phyloP scores from a whole-genome alignment of 2,329 filamentous ascomycete genomes.

The Zasmidium cellare region DNA sequence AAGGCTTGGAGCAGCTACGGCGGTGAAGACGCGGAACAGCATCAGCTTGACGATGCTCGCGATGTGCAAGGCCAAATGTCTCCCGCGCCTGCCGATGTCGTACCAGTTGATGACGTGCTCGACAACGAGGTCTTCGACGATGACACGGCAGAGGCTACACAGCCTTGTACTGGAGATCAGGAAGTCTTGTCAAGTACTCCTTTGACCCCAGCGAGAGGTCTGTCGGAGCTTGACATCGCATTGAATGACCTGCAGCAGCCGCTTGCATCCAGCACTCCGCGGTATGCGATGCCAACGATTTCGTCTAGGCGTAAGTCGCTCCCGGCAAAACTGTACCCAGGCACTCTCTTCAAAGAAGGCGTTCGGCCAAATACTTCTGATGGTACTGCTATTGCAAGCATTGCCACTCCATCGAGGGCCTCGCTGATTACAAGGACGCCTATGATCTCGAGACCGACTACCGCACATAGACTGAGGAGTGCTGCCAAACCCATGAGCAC shows the following conservation, averaged over 20 bases:
- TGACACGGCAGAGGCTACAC: neutral
- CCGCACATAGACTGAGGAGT: slow-evolving; percentile 6
- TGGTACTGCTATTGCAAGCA: slow-evolving; percentile 28
- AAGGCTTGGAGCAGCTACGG: neutral
- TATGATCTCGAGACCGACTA: neutral
- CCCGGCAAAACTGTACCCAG: slow-evolving; percentile 20
- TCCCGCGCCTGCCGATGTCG: neutral
- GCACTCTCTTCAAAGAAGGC: slow-evolving; percentile 17
- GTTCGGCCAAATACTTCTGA: slow-evolving; percentile 31
- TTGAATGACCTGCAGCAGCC: neutral
- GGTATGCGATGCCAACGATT: slow-evolving; percentile 34
- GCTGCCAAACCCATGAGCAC: slow-evolving; percentile 1
- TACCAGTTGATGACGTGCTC: too few species aligned
- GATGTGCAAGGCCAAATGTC: neutral
- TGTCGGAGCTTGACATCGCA: slow-evolving; percentile 1
- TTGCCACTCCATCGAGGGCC: slow-evolving; percentile 8
- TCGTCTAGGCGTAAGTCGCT: slow-evolving; percentile 36
- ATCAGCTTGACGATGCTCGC: neutral
- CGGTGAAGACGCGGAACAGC: neutral
- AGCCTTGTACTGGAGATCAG: neutral
- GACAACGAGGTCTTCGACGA: neutral
- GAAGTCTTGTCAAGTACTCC: neutral
- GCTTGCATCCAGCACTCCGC: slow-evolving; percentile 17
- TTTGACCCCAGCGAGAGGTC: slow-evolving; percentile 1
- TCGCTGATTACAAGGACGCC: neutral